Conservation (phyloP, 2,329 filamentous ascomycete genomes). For the Fusarium papillatum region DNA sequence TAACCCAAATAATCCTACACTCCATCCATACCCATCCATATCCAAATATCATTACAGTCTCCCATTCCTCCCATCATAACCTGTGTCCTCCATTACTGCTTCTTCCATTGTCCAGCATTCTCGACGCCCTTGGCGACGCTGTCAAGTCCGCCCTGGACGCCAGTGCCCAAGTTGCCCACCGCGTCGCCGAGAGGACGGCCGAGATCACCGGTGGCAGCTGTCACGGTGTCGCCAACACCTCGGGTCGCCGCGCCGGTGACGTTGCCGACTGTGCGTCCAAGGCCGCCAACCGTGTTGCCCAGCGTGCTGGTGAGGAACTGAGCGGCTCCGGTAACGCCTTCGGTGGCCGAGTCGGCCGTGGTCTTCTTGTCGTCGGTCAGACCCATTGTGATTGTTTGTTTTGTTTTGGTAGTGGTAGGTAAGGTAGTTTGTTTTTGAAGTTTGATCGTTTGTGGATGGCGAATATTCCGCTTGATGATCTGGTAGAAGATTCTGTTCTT, state of each 20-base stretch:
- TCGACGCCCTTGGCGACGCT: slow-evolving; percentile 67
- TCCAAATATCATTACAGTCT: slow-evolving; percentile 9
- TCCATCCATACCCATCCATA: background rate
- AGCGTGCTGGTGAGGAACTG: slow-evolving; percentile 56
- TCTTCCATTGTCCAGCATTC: slow-evolving; percentile 71
- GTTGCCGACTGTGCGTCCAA: slow-evolving; percentile 55
- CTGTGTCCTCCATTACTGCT: slow-evolving; percentile 33
- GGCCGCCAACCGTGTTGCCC: slow-evolving; percentile 57
- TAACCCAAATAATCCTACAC: background rate
- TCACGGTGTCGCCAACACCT: slow-evolving; percentile 69
- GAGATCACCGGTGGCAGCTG: slow-evolving; percentile 64
- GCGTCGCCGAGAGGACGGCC: slow-evolving; percentile 69
- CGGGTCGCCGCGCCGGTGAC: slow-evolving; percentile 66
- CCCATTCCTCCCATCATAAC: background rate
- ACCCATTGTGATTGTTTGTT: slow-evolving; percentile 13
- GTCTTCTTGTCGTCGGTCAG: slow-evolving; percentile 43
- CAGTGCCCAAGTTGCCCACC: slow-evolving; percentile 64
- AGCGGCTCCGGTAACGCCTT: slow-evolving; percentile 50
- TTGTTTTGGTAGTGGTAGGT: background rate
- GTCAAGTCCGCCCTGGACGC: slow-evolving; percentile 64
- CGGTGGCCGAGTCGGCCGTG: slow-evolving; percentile 45
- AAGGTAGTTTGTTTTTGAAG: background rate
- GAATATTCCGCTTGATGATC: slow-evolving; percentile 10
- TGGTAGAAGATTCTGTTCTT: background rate
- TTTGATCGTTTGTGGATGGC: background rate